Evolutionary conservation across 2,329 filamentous ascomycete genomes (phyloP).

Genomic region (Cryphonectria carpinicola): DNA sequence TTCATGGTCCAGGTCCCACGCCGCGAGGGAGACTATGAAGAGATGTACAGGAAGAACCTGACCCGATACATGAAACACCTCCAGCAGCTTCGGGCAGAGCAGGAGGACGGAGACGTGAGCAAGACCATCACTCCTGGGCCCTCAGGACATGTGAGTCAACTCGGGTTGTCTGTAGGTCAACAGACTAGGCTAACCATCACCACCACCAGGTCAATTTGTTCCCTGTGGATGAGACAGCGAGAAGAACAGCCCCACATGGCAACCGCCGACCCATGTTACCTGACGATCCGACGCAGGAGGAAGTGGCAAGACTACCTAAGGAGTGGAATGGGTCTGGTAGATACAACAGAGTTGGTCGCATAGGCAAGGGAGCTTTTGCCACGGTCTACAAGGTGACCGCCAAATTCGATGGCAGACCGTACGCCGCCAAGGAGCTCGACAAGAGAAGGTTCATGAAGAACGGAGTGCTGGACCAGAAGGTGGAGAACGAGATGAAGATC

Average conservation of each 20-base stretch:
- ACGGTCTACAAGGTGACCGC: conserved; percentile 89
- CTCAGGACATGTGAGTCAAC: conserved; percentile 49
- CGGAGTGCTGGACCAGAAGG: conserved; percentile 83
- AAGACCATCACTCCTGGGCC: conserved; percentile 53
- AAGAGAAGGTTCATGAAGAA: conserved; percentile 94
- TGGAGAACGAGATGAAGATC: conserved; percentile 96
- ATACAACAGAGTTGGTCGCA: conserved; percentile 80
- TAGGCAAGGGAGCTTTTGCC: conserved; percentile 95
- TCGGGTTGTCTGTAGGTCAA: conserved; percentile 19
- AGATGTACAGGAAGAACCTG: conserved; percentile 71
- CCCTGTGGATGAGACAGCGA: conserved; percentile 28
- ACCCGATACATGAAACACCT: conserved; percentile 62
- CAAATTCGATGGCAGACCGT: conserved; percentile 80
- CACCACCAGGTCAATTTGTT: conserved; percentile 37
- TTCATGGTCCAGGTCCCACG: conserved; percentile 87
- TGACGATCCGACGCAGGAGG: conserved; percentile 39
- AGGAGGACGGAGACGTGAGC: conserved; percentile 35
- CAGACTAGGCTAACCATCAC: conserved; percentile 16
- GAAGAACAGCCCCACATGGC: conserved; percentile 10
- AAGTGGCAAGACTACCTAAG: conserved; percentile 48
- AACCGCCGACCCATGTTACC: conserved; percentile 10
- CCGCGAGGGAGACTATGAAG: conserved; percentile 67
- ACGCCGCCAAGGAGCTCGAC: conserved; percentile 92
- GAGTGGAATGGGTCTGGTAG: conserved; percentile 83
- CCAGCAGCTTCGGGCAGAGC: conserved; percentile 36